Conservation (phyloP, 1,284 basidiomycete species). For the Cryptococcus hybrid region DNA sequence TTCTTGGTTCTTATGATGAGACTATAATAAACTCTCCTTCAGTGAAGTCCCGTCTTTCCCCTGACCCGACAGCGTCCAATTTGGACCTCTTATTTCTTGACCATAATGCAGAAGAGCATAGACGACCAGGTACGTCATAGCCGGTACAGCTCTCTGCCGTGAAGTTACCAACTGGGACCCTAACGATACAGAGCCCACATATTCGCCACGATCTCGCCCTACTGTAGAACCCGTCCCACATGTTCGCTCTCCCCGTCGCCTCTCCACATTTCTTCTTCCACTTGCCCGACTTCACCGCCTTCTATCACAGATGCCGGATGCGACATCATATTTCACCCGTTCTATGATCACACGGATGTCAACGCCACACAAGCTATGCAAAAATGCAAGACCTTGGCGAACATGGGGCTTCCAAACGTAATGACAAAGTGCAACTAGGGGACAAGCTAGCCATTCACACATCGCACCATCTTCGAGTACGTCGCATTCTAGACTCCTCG, state of each 20-base stretch:
- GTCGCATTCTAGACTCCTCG: constrained; percentile 20
- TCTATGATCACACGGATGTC: constrained; percentile 3
- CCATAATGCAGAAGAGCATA: too few relatives aligned
- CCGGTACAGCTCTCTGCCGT: too few relatives aligned
- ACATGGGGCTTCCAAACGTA: not conserved
- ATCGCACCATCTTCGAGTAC: constrained; percentile 6
- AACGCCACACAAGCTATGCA: constrained; percentile 11
- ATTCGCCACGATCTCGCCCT: constrained; percentile 14
- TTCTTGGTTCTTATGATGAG: constrained; percentile 39
- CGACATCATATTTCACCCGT: constrained; percentile 38
- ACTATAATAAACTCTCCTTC: too few relatives aligned
- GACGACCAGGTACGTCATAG: too few relatives aligned
- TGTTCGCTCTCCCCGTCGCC: constrained; percentile 18
- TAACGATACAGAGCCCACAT: too few relatives aligned
- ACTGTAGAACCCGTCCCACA: constrained; percentile 26
- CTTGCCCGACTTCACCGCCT: constrained; percentile 40
- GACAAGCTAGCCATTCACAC: not conserved
- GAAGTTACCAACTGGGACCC: too few relatives aligned
- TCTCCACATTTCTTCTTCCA: constrained; percentile 19
- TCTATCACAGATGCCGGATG: constrained; percentile 25
- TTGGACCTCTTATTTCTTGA: too few relatives aligned
- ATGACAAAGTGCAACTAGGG: not conserved
- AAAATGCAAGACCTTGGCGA: not conserved
- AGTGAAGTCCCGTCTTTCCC: too few relatives aligned
- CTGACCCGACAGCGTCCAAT: too few relatives aligned